Evolutionary conservation across 306 rosid species (phyloP), one percentile per base, ranked within the genome.

Genomic region (Gillenia trifoliata): DNA sequence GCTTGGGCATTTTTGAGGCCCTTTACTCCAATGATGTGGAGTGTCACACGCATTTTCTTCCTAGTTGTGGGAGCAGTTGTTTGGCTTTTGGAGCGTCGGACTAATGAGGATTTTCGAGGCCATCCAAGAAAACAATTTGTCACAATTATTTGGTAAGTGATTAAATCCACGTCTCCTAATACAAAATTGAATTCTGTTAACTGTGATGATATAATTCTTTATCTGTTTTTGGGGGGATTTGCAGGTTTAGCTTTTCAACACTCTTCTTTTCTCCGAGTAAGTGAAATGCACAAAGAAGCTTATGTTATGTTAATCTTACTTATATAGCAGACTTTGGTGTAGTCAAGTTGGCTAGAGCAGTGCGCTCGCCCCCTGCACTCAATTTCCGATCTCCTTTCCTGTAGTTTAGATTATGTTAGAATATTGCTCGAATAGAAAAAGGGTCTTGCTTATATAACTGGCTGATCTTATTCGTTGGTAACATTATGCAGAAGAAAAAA

Each of bases 241-340:
- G 79, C 97, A 89, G 93, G 97, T 91, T 91, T 77, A 87, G 92
- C 85, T 86, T 89, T 76, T 91, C 97, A 72, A 91, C 97, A n/a
- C 29, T 82, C 59, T 77, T 82, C 75, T 77, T 68, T 30, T 29
- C 85, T 20, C 79, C 68, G 17, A 82, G 82, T 77, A 77, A 68
- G 85, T 74, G 28, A 31, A 49, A 49, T 4, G 5, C 6, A 11
- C 45, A 49, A 49, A 49, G 20, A 49, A 4, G 2, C 2, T 49
- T 49, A 38, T 11, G 8, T 19, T 49, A 13, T 4, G 55, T 15
- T 38, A 38, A 38, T 8, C 9, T 38, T 38, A 38, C 41, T 9
- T 38, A 9, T 0, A 38, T 38, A 38, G 8, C 41, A 38, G n/a
- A 8, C 41, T 8, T 38, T 1, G 41, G 41, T 3, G 41, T 38